Conservation (phyloP, 2,329 filamentous ascomycete species). For the Metarhizium album region DNA sequence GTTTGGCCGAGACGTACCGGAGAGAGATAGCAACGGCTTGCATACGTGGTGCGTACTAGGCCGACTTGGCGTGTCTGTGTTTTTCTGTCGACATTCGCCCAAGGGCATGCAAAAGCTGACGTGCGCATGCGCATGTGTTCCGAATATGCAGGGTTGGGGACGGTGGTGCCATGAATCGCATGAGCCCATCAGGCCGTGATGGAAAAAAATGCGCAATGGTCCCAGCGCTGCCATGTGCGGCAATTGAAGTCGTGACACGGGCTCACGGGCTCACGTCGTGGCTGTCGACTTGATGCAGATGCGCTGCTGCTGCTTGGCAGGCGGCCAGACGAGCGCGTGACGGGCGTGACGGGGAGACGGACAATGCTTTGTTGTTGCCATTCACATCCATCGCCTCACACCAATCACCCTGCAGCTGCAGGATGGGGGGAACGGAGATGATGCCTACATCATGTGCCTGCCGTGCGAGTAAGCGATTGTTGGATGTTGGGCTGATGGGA, state of each 20-base stretch:
- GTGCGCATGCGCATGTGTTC: background rate
- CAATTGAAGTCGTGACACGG: background rate
- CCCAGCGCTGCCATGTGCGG: too few species aligned
- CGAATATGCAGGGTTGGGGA: background rate
- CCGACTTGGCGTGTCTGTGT: too few species aligned
- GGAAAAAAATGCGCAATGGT: background rate
- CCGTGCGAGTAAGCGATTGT: background rate
- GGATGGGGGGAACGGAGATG: background rate
- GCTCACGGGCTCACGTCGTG: too few species aligned
- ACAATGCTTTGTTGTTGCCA: too few species aligned
- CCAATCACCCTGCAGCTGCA: slow-evolving; percentile 1
- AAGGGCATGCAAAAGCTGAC: background rate
- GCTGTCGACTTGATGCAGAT: background rate
- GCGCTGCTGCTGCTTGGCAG: background rate
- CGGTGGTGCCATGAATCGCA: background rate
- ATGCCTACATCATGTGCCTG: background rate
- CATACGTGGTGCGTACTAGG: too few species aligned
- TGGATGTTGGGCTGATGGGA: background rate
- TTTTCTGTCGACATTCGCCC: too few species aligned
- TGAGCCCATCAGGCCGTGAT: background rate
- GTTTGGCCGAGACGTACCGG: background rate
- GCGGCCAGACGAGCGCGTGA: background rate
- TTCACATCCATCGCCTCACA: too few species aligned
- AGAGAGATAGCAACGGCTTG: too few species aligned
- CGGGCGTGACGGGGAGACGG: too few species aligned